Base-by-base conservation (phyloP, 106 monocot genomes). In the Acorus gramineus region DNA sequence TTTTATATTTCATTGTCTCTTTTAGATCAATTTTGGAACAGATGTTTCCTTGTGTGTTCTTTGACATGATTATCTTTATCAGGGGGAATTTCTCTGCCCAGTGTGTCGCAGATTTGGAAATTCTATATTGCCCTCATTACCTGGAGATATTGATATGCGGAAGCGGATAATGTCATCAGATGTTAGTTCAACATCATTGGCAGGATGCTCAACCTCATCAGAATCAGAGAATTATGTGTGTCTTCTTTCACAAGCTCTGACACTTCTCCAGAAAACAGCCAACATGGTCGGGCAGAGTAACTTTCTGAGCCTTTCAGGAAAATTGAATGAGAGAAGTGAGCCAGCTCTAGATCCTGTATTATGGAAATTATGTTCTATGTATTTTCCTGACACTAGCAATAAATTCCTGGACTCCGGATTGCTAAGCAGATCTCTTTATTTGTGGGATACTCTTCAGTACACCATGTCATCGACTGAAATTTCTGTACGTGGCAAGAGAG, bases 71-170 rank as follows among this genome's bases (percentile, higher is more conserved):
- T 71, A 56, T 46, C 3, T 60, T 46, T 53, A 78, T 51, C 74
- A 96, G 95, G 90, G 90, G 57, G 95, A 96, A 49, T 61, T 90
- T 42, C 90, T 96, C 28, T 96, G 95, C 66, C 95, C 95, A 53
- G 80, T 90, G 52, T 96, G 95, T 60, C 77, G 95, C 4, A 86
- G 95, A 74, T 87, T 96, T 67, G 75, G 85, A 60, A 96, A 96
- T 81, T 90, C 90, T 42, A 78, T 85, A 48, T 66, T 96, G 46
- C 90, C 95, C 50, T 69, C 67, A 46, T 58, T 57, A 4, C 69
- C 75, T 56, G 42, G 50, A 56, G 50, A 46, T 66, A 56, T 66
- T 52, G 68, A 59, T 52, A 78, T 65, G 61, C n/a, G 14, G 70
- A 79, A 49, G 11, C 14, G 56, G 6, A 44, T 8, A 42, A 55